Evolutionary conservation across 441 rosid species (phyloP).

Genomic region (Populus hybrid): DNA sequence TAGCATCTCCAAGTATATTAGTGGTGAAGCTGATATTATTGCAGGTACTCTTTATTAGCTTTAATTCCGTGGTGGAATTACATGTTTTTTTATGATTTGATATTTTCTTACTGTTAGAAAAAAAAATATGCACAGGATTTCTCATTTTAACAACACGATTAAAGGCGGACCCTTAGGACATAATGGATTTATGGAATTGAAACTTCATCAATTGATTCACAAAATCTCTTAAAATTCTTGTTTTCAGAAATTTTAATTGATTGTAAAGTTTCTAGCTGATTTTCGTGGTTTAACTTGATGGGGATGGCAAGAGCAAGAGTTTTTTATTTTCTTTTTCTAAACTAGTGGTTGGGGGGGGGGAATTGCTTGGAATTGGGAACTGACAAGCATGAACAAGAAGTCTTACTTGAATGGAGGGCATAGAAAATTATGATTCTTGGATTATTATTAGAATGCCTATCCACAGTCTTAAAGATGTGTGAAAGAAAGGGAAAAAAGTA

Average conservation of each 20-base stretch:
- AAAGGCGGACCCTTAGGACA: background rate
- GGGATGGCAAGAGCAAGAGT: background rate
- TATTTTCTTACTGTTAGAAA: background rate
- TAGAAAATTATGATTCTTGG: background rate
- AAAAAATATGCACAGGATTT: too few relatives aligned
- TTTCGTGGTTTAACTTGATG: background rate
- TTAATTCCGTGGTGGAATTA: background rate
- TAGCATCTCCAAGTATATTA: slow-evolving; percentile 85
- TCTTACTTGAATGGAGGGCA: background rate
- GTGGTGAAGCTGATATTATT: slow-evolving; percentile 91
- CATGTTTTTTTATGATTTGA: background rate
- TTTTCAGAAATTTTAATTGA: background rate
- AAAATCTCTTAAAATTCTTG: background rate
- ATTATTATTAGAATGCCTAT: background rate
- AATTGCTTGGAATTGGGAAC: background rate
- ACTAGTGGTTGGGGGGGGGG: background rate
- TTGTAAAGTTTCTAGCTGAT: background rate
- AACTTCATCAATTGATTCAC: background rate
- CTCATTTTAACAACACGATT: background rate
- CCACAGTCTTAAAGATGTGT: background rate
- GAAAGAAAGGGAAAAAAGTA: background rate
- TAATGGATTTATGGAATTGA: background rate
- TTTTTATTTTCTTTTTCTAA: too few relatives aligned
- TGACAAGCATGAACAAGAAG: background rate
- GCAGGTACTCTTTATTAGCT: slow-evolving; percentile 47